Evolutionary conservation across 352 stramenopile genomes (phyloP), one percentile per base, ranked within the genome.

Genomic region (Phytophthora parvispora): DNA sequence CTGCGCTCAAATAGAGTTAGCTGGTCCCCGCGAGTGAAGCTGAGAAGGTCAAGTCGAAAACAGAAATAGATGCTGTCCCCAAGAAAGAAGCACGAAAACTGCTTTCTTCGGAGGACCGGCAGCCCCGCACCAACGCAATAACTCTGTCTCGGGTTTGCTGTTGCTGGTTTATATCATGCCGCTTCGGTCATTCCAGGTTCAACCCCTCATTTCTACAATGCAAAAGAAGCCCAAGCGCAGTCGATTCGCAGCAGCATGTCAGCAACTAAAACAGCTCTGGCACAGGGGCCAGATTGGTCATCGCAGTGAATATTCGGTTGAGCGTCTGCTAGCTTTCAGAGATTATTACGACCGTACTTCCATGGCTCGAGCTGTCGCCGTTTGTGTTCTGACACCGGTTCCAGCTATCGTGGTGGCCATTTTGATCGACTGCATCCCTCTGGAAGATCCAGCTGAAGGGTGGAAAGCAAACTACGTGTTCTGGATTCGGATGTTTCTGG

Each of bases 381-480:
- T 63, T 42, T 63, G 51, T 16, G 25, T 55, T 15, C 32, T 68
- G 16, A 63, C 52, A 3, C 51, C 61, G 5, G 36, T 63, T n/a
- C 61, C 42, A 28, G 51, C 51, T 16, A 25, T 63, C 10, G 8
- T 47, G 8, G 22, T 68, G 24, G 32, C 61, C 36, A 25, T 62
- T 16, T 15, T 56, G 15, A 56, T 68, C 22, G 60, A 62, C 24
- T 68, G 51, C 20, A 63, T 47, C 12, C 60, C 60, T 0, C 6
- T 62, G 20, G 18, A 18, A 43, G 4, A 31, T 18, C 61, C 50
- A 6, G 48, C 42, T 4, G 24, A 63, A n/a, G 61, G 61, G 1
- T 68, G 61, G 61, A 22, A 49, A 18, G 61, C 40, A 45, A 83
- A 80, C 43, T 65, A 65, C 27, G 47, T 42, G 6, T 48, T 76